These are phyloP conservation scores for Inga laurina DNA, from an alignment of 306 rosid genomes.

Conservation along the genomic window DNA sequence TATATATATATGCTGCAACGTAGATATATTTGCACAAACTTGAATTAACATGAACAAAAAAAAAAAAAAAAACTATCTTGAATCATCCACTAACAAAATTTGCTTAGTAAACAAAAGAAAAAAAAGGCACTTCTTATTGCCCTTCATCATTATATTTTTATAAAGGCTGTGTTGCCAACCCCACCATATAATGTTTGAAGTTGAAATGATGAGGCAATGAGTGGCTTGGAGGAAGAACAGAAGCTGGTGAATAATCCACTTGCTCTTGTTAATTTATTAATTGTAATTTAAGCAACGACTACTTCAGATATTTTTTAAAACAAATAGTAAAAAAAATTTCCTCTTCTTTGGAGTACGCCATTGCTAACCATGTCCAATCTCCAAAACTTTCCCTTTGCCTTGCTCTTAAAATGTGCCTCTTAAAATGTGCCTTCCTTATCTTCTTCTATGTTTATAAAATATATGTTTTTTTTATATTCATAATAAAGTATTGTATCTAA, in stretches of 20 bases:
- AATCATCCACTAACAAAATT: too few relatives aligned
- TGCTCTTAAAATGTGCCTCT: background rate
- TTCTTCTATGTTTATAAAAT: background rate
- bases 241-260: background rate
- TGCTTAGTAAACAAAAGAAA: too few relatives aligned
- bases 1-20: too few relatives aligned
- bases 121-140: too few relatives aligned
- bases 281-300: background rate
- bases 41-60: too few relatives aligned
- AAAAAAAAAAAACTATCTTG: too few relatives aligned
- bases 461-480: background rate
- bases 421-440: background rate
- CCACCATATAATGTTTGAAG: background rate
- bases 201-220: background rate
- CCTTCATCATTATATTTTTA: too few relatives aligned
- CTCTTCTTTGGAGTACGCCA: constrained; percentile 3
- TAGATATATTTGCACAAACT: too few relatives aligned
- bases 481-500: background rate
- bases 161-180: background rate
- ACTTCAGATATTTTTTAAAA: background rate
- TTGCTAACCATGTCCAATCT: background rate
- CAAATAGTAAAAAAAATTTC: background rate
- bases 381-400: background rate
- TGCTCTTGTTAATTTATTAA: background rate
- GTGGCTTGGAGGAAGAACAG: background rate